Evolutionary conservation across 1,284 basidiomycete genomes (phyloP), one percentile per base, ranked within the genome.

Genomic region (Cystobasidium sp.): DNA sequence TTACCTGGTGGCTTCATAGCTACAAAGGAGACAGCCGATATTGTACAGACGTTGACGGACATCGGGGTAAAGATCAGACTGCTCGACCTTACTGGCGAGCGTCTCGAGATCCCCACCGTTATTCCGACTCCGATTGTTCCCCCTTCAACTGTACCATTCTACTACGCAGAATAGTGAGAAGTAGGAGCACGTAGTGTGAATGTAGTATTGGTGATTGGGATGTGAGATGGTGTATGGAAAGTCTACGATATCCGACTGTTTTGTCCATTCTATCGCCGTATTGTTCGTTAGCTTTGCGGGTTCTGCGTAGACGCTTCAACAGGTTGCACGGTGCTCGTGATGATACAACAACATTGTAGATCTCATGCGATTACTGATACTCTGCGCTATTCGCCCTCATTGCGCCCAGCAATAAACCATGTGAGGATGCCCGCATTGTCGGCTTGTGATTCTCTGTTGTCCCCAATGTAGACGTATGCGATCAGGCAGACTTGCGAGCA

Each of bases 11-110:
- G 89, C 14, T 90, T 89, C 41, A 91, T 93, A 78, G 85, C 88
- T 16, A 93, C 91, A 16, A 87, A 90, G 78, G 92, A 95, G 82
- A 93, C 93, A 3, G 89, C 90, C 46, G 89, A 89, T 56, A 93
- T 93, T 80, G 90, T 95, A 6, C 87, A 91, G 78, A 88, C 89
- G 14, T 84, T 97, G 79, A 96, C 94, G 14, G 94, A 97, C 80
- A 92, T 97, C 78, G 94, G 93, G 2, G 84, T 97, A 75, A 96
- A 96, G 85, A 92, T 97, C 80, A 93, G 96, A 82, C 84, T 98
- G 78, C 85, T 96, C 59, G 94, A 96, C 84, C 86, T 96, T 55
- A 91, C 92, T 0, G 93, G 93, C 10, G 93, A 94, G 82, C 90
- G 89, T 81, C 90, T 94, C n/a, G 93, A 95, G 79, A 92, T 95